Percentiles rank a stretch among this genome's conserved stretches.
These are phyloP conservation scores for Mortierella sp. DNA, from an alignment of 371 early-diverging fungal species.

Conservation along the genomic window DNA sequence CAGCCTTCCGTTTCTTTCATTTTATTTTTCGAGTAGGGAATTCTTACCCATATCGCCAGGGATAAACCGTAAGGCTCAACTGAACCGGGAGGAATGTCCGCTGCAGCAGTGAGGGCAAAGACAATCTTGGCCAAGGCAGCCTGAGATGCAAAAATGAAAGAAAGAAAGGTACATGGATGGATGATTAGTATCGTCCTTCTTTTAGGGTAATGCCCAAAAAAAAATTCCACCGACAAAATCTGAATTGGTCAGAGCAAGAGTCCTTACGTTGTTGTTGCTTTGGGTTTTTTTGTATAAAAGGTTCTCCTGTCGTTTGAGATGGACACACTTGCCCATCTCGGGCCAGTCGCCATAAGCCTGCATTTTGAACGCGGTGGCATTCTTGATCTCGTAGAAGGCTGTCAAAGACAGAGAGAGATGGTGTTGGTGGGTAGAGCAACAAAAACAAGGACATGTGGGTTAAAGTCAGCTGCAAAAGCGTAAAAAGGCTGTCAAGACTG, in stretches of 20 bases:
- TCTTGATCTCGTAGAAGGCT: not conserved
- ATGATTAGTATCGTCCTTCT: not conserved
- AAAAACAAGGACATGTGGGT: not conserved
- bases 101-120: constrained; percentile 21
- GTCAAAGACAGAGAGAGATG: not conserved
- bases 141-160: constrained; percentile 3
- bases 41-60: constrained; percentile 33
- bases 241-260: too few relatives aligned
- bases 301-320: not conserved
- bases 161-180: not conserved
- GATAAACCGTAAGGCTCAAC: constrained; percentile 15
- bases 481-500: not conserved
- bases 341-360: constrained; percentile 38
- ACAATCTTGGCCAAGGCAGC: constrained; percentile 9
- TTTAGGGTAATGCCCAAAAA: not conserved
- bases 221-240: too few relatives aligned
- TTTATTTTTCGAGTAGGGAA: too few relatives aligned
- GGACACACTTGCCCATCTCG: constrained; percentile 19
- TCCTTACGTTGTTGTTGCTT: constrained; percentile 8
- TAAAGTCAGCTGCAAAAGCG: not conserved
- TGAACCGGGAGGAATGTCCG: too few relatives aligned
- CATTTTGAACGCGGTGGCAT: constrained; percentile 14
- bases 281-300: constrained; percentile 18
- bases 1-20: too few relatives aligned
- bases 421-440: not conserved